Evolutionary conservation across 192 early-diverging fungal species (phyloP), one percentile per base, ranked within the genome.

Genomic region (Coemansia sp.): DNA sequence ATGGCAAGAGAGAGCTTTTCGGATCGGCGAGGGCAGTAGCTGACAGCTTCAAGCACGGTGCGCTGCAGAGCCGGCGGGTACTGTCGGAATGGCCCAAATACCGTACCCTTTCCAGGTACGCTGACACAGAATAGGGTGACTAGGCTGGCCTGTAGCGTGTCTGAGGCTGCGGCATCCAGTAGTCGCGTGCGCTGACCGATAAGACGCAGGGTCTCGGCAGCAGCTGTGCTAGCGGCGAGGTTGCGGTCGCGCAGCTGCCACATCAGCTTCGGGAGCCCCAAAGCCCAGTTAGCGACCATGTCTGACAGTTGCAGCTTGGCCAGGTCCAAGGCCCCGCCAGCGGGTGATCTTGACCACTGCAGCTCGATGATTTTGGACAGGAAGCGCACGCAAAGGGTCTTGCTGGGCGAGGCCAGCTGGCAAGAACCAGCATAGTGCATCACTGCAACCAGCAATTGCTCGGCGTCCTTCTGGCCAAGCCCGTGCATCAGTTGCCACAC

Each of bases 231-330:
- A 4, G 74, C 73, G 5, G 69, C 59, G 24, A 69, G 47, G 45
- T 83, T 83, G 32, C 67, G 71, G 44, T 77, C 73, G 37, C 79
- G 79, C 40, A 83, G 75, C 72, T 74, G 80, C 80, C 80, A 83
- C 45, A 83, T 62, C 39, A 83, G 64, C 73, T 74, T 70, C 20
- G 80, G 80, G 27, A 83, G 80, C 6, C 64, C 67, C 29, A 68
- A 62, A 40, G 69, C 74, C 80, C 80, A 83, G 29, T 15, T 35
- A 9, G 69, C 43, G 32, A 65, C 40, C 65, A 69, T 35, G 5
- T 27, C 63, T 7, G 47, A 38, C 32, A 72, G 49, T 27, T 62
- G 67, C 37, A 40, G 15, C 61, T 34, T 37, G n/a, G 65, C 59
- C 18, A 69, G 39, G 24, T 65, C 60, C 27, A 71, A 47, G n/a